A percentile compares a stretch with the other conserved stretches of the same genome.
These are phyloP conservation scores for Polychaeton citri DNA, from an alignment of 2,329 filamentous ascomycete species.

Conservation along the genomic window DNA sequence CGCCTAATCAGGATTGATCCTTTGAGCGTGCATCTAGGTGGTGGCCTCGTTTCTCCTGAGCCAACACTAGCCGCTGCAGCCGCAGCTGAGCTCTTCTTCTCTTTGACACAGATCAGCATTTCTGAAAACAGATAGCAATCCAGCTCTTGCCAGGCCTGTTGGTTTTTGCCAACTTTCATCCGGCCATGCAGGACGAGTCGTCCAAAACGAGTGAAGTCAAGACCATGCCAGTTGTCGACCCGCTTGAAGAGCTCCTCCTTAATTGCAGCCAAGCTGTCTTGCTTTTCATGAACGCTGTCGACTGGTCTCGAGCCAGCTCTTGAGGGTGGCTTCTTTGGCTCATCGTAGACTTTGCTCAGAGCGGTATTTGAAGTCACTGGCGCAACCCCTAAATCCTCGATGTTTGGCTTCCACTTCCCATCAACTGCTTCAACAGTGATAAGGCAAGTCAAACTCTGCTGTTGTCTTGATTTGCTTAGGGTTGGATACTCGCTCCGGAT, in stretches of 20 bases:
- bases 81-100: slow-evolving; percentile 58
- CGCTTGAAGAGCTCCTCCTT: slow-evolving; percentile 71
- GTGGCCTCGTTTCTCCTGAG: slow-evolving; percentile 39
- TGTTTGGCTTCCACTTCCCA: slow-evolving; percentile 76
- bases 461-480: slow-evolving; percentile 77
- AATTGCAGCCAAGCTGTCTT: slow-evolving; percentile 64
- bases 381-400: slow-evolving; percentile 55
- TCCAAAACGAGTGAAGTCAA: slow-evolving; percentile 87
- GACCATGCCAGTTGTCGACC: slow-evolving; percentile 97
- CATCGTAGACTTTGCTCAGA: slow-evolving; percentile 39
- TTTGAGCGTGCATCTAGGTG: slow-evolving; percentile 73
- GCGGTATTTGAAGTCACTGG: slow-evolving; percentile 30
- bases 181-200: slow-evolving; percentile 82
- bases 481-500: slow-evolving; percentile 96
- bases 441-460: slow-evolving; percentile 87
- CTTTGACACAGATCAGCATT: slow-evolving; percentile 99
- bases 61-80: slow-evolving; percentile 53
- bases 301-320: slow-evolving; percentile 25
- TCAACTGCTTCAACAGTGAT: slow-evolving; percentile 90
- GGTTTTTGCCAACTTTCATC: slow-evolving; percentile 89
- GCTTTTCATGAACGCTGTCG: slow-evolving; percentile 49
- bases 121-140: slow-evolving; percentile 96
- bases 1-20: slow-evolving; percentile 98
- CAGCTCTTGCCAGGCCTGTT: slow-evolving; percentile 90
- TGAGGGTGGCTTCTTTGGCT: slow-evolving; percentile 46